A percentile compares a stretch with the other conserved stretches of the same genome.
Evolutionary conservation across 108 stramenopile species (phyloP).

Genomic region (Cyclotella atomus): DNA sequence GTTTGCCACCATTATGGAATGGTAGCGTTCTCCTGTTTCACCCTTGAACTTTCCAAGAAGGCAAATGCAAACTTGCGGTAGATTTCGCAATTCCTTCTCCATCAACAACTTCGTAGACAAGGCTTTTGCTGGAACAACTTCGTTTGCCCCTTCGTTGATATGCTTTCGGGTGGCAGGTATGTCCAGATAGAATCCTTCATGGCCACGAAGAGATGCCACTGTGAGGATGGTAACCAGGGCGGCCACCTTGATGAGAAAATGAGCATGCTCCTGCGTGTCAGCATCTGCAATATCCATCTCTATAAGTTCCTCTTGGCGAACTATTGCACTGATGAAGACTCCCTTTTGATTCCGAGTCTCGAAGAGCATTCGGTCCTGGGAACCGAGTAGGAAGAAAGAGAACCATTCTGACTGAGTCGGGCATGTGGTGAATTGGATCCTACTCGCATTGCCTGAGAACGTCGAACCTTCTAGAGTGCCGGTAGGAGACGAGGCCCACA

Average conservation of each 20-base stretch:
- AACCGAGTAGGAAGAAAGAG: background rate
- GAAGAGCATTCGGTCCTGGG: conserved; percentile 17
- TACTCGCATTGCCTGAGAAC: background rate
- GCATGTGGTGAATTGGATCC: background rate
- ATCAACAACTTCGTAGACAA: background rate
- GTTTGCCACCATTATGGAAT: conserved; percentile 7
- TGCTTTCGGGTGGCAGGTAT: background rate
- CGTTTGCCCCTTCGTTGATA: background rate
- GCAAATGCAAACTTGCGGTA: conserved; percentile 13
- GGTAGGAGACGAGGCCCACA: conserved; percentile 9
- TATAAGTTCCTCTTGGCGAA: conserved; percentile 1
- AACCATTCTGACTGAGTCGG: conserved; percentile 29
- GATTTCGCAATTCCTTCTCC: background rate
- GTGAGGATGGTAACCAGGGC: background rate
- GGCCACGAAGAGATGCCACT: conserved; percentile 6
- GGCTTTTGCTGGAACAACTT: background rate
- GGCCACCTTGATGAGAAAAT: background rate
- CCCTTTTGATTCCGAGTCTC: conserved; percentile 3
- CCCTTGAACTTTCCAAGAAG: conserved; percentile 34
- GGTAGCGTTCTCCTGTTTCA: background rate
- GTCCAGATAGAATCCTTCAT: conserved; percentile 10
- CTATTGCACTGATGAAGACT: background rate
- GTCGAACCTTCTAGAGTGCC: conserved; percentile 21
- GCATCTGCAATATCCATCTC: background rate
- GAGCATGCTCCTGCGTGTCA: background rate